Base-by-base conservation (phyloP, 768 basidiomycete genomes). In the Lentinula guzmanii region DNA sequence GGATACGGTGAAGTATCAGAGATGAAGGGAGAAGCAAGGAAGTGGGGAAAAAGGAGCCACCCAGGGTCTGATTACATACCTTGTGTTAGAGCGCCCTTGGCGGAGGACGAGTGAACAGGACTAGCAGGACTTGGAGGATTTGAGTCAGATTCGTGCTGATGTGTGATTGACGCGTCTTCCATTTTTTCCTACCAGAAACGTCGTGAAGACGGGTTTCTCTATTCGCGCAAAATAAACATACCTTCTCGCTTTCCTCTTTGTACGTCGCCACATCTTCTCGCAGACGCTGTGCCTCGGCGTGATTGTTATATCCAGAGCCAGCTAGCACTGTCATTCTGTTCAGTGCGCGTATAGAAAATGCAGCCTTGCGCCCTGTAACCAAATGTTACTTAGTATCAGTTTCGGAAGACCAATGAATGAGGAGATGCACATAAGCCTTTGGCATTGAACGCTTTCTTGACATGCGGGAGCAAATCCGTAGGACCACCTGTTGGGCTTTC, bases 361-460 rank as follows among this genome's bases (percentile, higher is more conserved):
- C 90, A 2, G 92, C 93, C 71, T 90, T 91, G 66, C 89, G 88
- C 92, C 93, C 93, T 94, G 70, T 24, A 39, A 59, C 28, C 8
- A 62, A 16, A 64, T 4, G 46, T 52, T 53, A 61, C 57, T 66
- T 16, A 21, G 61, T 54, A 31, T 31, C 37, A 50, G 3, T 58
- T n/a, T 33, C 24, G 6, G 10, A 39, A 13, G 10, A 15, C 21
- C 2, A 13, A 13, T 35, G 43, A 31, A 24, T 59, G 6, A 35
- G 52, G 50, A 42, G 15, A 80, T 90, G 58, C 69, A 93, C 92
- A 96, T 16, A 91, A 85, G 74, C 83, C 84, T 77, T 84, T 91
- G 35, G 93, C 94, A 70, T 97, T 86, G 76, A 97, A 95, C 34
- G 86, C 88, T 74, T 85, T 91, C 80, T 87, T 91, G 74, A 98